Evolutionary conservation across 805 yeast genomes (phyloP), one percentile per base, ranked within the genome.

Genomic region (Yarrowia osloensis): DNA sequence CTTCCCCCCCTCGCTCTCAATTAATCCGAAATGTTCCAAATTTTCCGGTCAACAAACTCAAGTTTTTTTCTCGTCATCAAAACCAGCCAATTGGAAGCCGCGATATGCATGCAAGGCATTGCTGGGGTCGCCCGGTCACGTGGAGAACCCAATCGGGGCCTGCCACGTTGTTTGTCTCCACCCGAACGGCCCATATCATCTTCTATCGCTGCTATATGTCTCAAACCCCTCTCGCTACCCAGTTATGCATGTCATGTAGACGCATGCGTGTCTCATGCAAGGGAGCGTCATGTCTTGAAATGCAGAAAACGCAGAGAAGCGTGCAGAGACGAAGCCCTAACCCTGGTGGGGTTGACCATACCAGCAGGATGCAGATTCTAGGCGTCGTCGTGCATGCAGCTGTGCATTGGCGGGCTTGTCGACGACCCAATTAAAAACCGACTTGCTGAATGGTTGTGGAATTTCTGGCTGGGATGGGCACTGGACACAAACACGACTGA

Each of bases 221-320:
- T 50, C 55, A 50, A 46, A 19, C 55, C 55, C 55, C 55, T 19
- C 55, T 31, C 37, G 21, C 22, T 28, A 4, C 39, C 22, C 39
- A 31, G 19, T 33, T 50, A 50, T 47, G 26, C 55, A 49, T 49
- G 11, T 29, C 33, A 29, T 29, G 37, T 29, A 49, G 24, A 49
- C 19, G 55, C 55, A 31, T 50, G 57, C 40, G 26, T 29, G 24
- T 7, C n/a, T 15, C 24, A 31, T 50, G 57, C 57, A 50, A 50
- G 57, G 57, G 40, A 50, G 22, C 40, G 57, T 50, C 57, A 50
- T 50, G 57, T 50, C 57, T 50, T 33, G 28, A 15, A 40, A 40
- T 40, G 46, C 46, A 39, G 22, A 39, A 17, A 26, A 17, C 31
- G 21, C 31, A 26, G 13, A 46, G n/a, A 15, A 44, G 22, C n/a